Conservation (phyloP, 1,139 yeast species). For the Waltiozyma sp. region DNA sequence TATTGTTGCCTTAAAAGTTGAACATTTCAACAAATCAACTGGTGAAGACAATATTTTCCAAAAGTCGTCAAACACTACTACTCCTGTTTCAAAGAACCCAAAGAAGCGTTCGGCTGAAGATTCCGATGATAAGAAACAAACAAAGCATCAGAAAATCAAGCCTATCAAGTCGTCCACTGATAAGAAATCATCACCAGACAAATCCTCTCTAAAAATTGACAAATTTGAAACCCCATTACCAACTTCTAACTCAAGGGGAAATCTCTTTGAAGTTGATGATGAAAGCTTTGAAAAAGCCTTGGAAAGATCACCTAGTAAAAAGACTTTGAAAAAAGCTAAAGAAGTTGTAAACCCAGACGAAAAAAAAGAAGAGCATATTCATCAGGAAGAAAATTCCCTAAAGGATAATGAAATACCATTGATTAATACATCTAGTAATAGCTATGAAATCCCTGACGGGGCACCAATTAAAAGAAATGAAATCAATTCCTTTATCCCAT, state of each 20-base stretch:
- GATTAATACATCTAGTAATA: not conserved
- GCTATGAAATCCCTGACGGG: not conserved
- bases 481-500: not conserved
- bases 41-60: slow-evolving; percentile 31
- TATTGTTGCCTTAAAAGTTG: not conserved
- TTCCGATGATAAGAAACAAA: slow-evolving; percentile 1
- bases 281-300: not conserved
- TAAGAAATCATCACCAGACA: slow-evolving; percentile 13
- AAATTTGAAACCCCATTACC: slow-evolving; percentile 16
- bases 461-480: not conserved
- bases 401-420: not conserved
- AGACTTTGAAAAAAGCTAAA: not conserved
- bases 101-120: slow-evolving; percentile 14
- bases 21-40: not conserved
- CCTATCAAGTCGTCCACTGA: slow-evolving; percentile 14
- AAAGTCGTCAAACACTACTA: slow-evolving; percentile 13
- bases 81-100: slow-evolving; percentile 14
- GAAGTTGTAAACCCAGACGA: too few relatives aligned
- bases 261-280: slow-evolving; percentile 4
- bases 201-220: slow-evolving; percentile 13
- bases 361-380: too few relatives aligned
- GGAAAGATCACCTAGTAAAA: slow-evolving; percentile 1
- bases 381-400: not conserved
- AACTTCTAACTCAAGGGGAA: slow-evolving; percentile 1
- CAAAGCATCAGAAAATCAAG: slow-evolving; percentile 8